Evolutionary conservation across 1,284 basidiomycete genomes (phyloP).

Genomic region (Cryptococcus sp.): DNA sequence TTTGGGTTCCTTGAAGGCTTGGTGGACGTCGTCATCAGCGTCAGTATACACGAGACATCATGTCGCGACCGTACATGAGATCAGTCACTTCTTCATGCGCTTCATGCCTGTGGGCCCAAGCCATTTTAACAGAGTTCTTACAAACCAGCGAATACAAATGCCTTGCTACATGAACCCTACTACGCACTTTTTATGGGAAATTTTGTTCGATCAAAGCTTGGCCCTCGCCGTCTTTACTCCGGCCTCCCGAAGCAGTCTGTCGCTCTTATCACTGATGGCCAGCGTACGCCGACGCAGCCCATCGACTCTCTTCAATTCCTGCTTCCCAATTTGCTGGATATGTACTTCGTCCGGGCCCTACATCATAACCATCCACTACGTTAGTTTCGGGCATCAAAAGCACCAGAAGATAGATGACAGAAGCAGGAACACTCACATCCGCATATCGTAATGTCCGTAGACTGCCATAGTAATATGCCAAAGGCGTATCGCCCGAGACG

Average conservation of each 20-base stretch:
- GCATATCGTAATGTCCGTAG: slow-evolving; percentile 86
- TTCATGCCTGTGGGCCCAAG: no score
- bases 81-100: no score
- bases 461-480: slow-evolving; percentile 76
- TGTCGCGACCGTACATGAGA: no score
- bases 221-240: slow-evolving; percentile 8
- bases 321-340: slow-evolving; percentile 87
- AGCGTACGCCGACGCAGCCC: slow-evolving; percentile 24
- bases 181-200: no score
- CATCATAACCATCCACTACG: slow-evolving; percentile 12
- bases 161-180: no score
- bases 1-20: no score
- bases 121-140: no score
- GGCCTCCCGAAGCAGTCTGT: slow-evolving; percentile 18
- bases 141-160: no score
- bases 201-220: slow-evolving; percentile 4
- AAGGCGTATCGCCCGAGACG: slow-evolving; percentile 81
- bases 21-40: no score
- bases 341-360: slow-evolving; percentile 93
- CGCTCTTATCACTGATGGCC: slow-evolving; percentile 24
- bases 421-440: slow-evolving; percentile 64
- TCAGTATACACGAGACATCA: no score
- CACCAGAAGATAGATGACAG: slow-evolving; percentile 17
- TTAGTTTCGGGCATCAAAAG: slow-evolving; percentile 8
- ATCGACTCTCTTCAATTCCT: slow-evolving; percentile 65